These are phyloP conservation scores for Aspergillus caelatus DNA, from an alignment of 2,329 filamentous ascomycete species.

Conservation along the genomic window DNA sequence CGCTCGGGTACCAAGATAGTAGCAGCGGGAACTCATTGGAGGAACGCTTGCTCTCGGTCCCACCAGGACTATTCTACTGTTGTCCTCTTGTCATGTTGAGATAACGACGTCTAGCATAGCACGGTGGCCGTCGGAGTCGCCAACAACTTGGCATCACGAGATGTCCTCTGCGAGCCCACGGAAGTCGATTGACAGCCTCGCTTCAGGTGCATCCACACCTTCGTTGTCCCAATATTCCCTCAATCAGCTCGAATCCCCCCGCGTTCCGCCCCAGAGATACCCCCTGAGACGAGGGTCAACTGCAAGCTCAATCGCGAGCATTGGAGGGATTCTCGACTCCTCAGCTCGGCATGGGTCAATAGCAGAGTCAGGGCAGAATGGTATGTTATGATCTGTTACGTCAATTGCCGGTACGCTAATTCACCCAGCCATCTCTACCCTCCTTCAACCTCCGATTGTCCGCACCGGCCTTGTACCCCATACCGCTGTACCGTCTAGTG, in stretches of 20 bases:
- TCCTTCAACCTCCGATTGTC: constrained; percentile 88
- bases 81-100: constrained; percentile 40
- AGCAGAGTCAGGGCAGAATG: constrained; percentile 81
- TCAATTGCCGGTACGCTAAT: constrained; percentile 14
- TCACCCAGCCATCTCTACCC: constrained; percentile 77
- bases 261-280: constrained; percentile 36
- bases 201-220: constrained; percentile 56
- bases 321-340: constrained; percentile 80
- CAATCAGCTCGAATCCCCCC: constrained; percentile 41
- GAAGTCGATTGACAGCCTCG: constrained; percentile 68
- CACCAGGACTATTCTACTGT: constrained; percentile 14
- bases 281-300: constrained; percentile 71
- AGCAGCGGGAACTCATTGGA: constrained; percentile 7
- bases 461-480: constrained; percentile 84
- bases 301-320: constrained; percentile 83
- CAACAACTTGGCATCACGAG: constrained; percentile 38
- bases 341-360: constrained; percentile 62
- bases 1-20: constrained; percentile 6
- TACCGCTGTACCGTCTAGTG: constrained; percentile 66
- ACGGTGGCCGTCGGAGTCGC: constrained; percentile 38
- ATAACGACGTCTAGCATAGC: constrained; percentile 32
- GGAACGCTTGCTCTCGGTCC: constrained; percentile 5
- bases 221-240: constrained; percentile 54
- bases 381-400: constrained; percentile 41
- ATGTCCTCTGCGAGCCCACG: constrained; percentile 66